Base-by-base conservation (phyloP, 2,329 filamentous ascomycete genomes). In the Xylariaceae sp. region DNA sequence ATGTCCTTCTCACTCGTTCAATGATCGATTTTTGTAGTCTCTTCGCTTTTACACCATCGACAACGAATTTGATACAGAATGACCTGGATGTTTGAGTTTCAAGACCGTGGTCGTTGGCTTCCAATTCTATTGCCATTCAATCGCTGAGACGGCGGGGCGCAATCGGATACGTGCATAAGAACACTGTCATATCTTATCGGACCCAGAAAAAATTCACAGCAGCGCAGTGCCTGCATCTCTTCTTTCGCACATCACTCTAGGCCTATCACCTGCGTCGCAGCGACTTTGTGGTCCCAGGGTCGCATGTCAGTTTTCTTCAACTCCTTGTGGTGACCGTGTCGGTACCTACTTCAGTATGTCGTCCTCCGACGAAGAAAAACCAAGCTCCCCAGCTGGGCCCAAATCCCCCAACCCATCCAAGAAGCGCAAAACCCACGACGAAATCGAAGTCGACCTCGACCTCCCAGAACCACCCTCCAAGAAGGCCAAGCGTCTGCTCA, bases 401-500 rank as follows among this genome's bases (percentile, higher is more conserved):
- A 50, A 57, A 11, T 48, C 53, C 17, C 38, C 65, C 68, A 28
- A 13, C 9, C 16, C 48, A 11, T 73, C 75, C 51, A 87, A 81
- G 67, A 90, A 95, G 75, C 87, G 89, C 71, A 94, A 93, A 72
- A 75, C 77, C 49, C 70, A 80, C 49, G 81, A 86, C 44, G 88
- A 92, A 64, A 87, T 99, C 65, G 90, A 96, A 70, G 91, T 99
- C 67, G 90, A 99, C 69, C 75, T 99, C 57, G 79, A 77, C 58
- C 85, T 89, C n/a, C 94, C 94, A 22, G 92, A 97, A 67, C 94
- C 94, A 17, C 90, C 90, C 1, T 97, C 94, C 33, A 99, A 97
- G 72, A 95, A 94, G 69, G 91, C 90, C 56, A 83, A 91, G 61
- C 90, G 94, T 68, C 86, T 87, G 56, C 83, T 95, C 53, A 97